Evolutionary conservation across 257 asterid genomes (phyloP), one percentile per base, ranked within the genome.

Genomic region (Solanum megistacrolobum): DNA sequence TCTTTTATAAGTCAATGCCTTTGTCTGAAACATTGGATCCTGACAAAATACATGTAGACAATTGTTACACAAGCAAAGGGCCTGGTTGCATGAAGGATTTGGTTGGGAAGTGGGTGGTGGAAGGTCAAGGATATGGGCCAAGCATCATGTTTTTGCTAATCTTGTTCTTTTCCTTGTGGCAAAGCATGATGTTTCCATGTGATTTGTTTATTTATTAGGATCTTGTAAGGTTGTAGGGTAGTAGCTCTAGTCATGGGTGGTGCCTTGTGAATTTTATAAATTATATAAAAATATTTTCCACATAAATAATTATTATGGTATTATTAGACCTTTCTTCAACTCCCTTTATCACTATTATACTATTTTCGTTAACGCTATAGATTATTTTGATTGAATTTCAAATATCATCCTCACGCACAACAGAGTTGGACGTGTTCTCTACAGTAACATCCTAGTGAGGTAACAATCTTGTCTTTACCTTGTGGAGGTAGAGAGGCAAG

Each of bases 21-120:
- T 58, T 86, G 88, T 86, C 73, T 83, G 9, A 1, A 73, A 86
- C 35, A 46, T 71, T 58, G 88, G 83, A 86, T 86, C 79, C 46
- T 71, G 83, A 86, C 88, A 86, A 86, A 38, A 79, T 86, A 65
- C 29, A 38, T 52, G 84, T 6, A 52, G 88, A 86, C 88, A 73
- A 65, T 71, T 74, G 60, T 25, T 68, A 60, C 60, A 31, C 82
- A 43, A 55, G 31, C 16, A 55, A 86, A 13, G 52, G 38, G 69
- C 4, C 35, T 20, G 58, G 83, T 58, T 83, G n/a, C 16, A 9
- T 86, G 83, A 21, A 16, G 84, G 71, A 52, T 82, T 82, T 46
- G 60, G 71, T 12, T 71, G 52, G 88, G 52, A 18, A 7, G 2
- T 69, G 69, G 87, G 55, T 46, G 36, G 58, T 84, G 25, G 39